Evolutionary conservation across 23 red algal genomes (phyloP).

Genomic region (Pyropia haitanensis): DNA sequence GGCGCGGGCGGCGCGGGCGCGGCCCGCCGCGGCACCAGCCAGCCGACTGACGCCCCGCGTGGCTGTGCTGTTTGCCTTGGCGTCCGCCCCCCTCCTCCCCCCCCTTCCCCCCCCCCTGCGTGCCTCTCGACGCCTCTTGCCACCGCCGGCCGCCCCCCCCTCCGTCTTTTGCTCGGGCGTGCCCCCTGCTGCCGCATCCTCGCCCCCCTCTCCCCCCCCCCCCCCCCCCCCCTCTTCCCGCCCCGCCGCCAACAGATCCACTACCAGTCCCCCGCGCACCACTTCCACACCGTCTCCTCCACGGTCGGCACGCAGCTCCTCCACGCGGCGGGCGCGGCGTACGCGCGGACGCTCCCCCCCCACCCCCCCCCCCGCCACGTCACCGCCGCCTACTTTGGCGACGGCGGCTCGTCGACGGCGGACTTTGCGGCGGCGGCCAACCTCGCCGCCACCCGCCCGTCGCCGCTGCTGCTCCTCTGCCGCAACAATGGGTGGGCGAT

Average conservation of each 20-base stretch:
- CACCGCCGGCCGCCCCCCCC: too few species aligned
- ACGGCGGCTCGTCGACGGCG: neutral
- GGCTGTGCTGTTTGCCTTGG: too few species aligned
- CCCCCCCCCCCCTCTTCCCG: too few species aligned
- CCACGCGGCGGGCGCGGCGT: neutral
- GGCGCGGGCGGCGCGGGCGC: too few species aligned
- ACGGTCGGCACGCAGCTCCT: conserved; percentile 1
- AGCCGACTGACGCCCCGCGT: too few species aligned
- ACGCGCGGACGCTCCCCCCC: neutral
- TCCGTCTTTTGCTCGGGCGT: too few species aligned
- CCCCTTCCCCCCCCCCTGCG: too few species aligned
- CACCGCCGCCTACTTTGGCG: conserved; percentile 2
- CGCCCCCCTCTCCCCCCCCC: too few species aligned
- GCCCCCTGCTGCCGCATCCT: too few species aligned
- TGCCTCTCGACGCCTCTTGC: too few species aligned
- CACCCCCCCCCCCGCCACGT: neutral
- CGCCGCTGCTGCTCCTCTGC: neutral
- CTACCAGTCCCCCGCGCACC: neutral
- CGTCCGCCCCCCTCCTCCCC: too few species aligned
- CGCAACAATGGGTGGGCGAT: conserved; percentile 7
- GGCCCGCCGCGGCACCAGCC: too few species aligned
- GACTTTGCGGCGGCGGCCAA: neutral
- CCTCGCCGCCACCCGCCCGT: neutral
- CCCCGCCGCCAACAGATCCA: neutral
- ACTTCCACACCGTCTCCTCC: conserved; percentile 9